Evolutionary conservation across 306 rosid species (phyloP).

Genomic region (Quercus dentata): DNA sequence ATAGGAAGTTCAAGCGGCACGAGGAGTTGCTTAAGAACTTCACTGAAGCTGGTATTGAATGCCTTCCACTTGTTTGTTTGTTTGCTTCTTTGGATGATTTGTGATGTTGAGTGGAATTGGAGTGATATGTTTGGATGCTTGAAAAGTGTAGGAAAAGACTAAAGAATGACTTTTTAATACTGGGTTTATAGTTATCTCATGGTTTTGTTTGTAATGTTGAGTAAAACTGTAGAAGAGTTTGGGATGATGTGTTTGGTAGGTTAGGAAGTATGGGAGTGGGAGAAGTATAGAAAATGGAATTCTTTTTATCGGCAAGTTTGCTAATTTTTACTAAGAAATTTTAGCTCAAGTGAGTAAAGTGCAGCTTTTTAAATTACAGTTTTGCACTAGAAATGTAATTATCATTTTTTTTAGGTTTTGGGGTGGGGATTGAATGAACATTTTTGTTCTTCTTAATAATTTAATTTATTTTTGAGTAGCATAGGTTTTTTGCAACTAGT

Average conservation of each 20-base stretch:
- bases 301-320: too few relatives aligned
- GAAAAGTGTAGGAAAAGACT: background rate
- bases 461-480: too few relatives aligned
- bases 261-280: background rate
- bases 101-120: background rate
- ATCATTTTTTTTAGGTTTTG: too few relatives aligned
- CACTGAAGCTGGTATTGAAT: slow-evolving; percentile 39
- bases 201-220: background rate
- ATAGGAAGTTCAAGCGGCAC: slow-evolving; percentile 65
- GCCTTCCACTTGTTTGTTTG: background rate
- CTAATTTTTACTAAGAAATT: too few relatives aligned
- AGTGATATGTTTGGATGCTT: background rate
- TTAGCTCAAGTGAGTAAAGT: too few relatives aligned
- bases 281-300: background rate
- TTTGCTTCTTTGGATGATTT: background rate
- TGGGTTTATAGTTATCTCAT: background rate
- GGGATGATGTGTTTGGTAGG: background rate
- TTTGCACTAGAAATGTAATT: too few relatives aligned
- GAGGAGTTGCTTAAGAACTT: slow-evolving; percentile 57
- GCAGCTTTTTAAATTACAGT: too few relatives aligned
- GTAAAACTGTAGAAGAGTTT: background rate
- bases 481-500: too few relatives aligned
- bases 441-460: too few relatives aligned
- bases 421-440: too few relatives aligned
- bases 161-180: background rate